Conservation (phyloP, 1,139 yeast species). For the Protomyces gravidus region DNA sequence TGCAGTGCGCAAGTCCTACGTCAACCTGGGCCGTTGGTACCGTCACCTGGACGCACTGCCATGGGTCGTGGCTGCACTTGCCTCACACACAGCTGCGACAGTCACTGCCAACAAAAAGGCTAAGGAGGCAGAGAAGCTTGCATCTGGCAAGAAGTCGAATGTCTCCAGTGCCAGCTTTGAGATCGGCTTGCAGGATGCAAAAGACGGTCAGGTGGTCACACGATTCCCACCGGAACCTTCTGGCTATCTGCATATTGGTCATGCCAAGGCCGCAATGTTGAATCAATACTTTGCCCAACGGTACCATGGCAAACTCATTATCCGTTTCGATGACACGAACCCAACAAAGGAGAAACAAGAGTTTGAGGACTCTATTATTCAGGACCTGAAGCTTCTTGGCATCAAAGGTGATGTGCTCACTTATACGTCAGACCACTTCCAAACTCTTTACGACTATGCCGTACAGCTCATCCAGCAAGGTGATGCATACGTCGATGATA, state of each 20-base stretch:
- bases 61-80: constrained; percentile 66
- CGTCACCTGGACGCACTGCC: constrained; percentile 63
- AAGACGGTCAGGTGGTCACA: constrained; percentile 88
- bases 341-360: constrained; percentile 88
- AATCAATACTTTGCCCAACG: constrained; percentile 93
- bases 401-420: constrained; percentile 84
- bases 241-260: constrained; percentile 95
- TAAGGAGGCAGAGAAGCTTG: constrained; percentile 45
- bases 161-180: constrained; percentile 86
- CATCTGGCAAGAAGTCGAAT: constrained; percentile 49
- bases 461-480: constrained; percentile 85
- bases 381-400: constrained; percentile 82
- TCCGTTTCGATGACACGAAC: constrained; percentile 95
- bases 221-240: constrained; percentile 94
- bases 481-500: constrained; percentile 94
- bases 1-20: constrained; percentile 74
- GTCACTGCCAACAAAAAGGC: constrained; percentile 43
- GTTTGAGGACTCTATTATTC: constrained; percentile 85
- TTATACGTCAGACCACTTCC: constrained; percentile 88
- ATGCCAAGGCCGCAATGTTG: constrained; percentile 92
- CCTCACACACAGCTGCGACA: constrained; percentile 69
- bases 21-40: constrained; percentile 93
- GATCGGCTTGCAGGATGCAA: constrained; percentile 85
- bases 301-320: constrained; percentile 88
- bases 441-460: constrained; percentile 81